Conservation (phyloP, 208 protist species). For the Trypanosoma avium region DNA sequence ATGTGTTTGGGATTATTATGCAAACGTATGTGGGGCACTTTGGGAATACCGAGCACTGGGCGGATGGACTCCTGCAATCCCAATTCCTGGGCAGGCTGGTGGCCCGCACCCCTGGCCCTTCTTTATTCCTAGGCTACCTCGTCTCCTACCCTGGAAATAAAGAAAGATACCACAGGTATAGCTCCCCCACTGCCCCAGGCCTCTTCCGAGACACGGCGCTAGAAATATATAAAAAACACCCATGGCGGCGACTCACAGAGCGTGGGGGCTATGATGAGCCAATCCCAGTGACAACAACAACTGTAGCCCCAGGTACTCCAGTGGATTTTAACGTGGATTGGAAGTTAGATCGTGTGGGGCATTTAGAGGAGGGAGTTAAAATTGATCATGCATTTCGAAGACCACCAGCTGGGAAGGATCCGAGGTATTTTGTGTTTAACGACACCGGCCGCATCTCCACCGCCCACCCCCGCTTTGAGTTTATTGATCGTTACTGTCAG, state of each 20-base stretch:
- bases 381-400: conserved; percentile 53
- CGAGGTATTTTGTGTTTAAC: conserved; percentile 69
- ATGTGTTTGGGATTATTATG: conserved; percentile 61
- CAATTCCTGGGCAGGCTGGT: conserved; percentile 67
- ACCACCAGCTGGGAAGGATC: conserved; percentile 31
- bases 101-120: conserved; percentile 48
- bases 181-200: conserved; percentile 35
- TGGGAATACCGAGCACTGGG: conserved; percentile 84
- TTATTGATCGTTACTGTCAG: conserved; percentile 82
- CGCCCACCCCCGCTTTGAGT: conserved; percentile 72
- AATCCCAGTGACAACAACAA: conserved; percentile 22
- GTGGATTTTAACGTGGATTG: conserved; percentile 62
- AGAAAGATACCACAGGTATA: conserved; percentile 54
- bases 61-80: conserved; percentile 82
- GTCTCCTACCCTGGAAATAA: conserved; percentile 64
- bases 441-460: conserved; percentile 56
- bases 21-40: conserved; percentile 82
- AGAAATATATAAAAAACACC: conserved; percentile 56
- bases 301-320: conserved; percentile 21
- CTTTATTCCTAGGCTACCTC: conserved; percentile 79
- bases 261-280: conserved; percentile 72
- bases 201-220: conserved; percentile 68
- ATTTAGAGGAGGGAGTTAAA: conserved; percentile 37
- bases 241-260: conserved; percentile 60
- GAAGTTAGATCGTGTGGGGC: conserved; percentile 39